Evolutionary conservation across 2,329 filamentous ascomycete species (phyloP), one percentile per base, ranked within the genome.

Genomic region (Exophiala sp.): DNA sequence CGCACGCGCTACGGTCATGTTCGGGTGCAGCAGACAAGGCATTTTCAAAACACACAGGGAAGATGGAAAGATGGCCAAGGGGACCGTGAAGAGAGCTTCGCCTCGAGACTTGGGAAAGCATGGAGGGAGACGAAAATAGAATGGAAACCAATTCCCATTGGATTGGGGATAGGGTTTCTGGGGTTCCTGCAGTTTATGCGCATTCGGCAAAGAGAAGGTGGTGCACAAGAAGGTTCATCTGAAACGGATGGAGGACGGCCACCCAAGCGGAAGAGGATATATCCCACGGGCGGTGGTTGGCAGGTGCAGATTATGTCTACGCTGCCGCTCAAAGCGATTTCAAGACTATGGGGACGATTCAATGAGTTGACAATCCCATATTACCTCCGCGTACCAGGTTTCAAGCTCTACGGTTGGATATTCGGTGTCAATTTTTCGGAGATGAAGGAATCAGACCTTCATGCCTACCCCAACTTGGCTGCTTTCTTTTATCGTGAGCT

Each of bases 401-500:
- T 96, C 72, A 91, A 87, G 66, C 79, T 96, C 1, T 96, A 96
- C 68, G 84, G 88, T 1, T 94, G 79, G 72, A 78, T 91, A 30
- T 96, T 96, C 63, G 90, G 89, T n/a, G 90, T 95, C 63, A 85
- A 86, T 66, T 78, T 98, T 50, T 79, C 84, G 52, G 93, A 98
- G 71, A 83, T 96, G 14, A 80, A 83, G 24, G 90, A 98, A 65
- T 81, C 84, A 14, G 93, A 98, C 62, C 80, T 98, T 16, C 89
- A 87, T 66, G 80, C 79, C 41, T 98, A 93, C 66, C 87, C 89
- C 16, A 98, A 98, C 65, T 81, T 98, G 34, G 88, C 91, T 4
- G 82, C 91, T 51, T 98, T 98, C 76, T 98, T 98, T 75, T 98
- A 97, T 69, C 88, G 93, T 55, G 88, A 83, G 1, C 76, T 98